phyloP scores from a whole-genome alignment of 352 stramenopile species.

The Pythium brassicae region DNA sequence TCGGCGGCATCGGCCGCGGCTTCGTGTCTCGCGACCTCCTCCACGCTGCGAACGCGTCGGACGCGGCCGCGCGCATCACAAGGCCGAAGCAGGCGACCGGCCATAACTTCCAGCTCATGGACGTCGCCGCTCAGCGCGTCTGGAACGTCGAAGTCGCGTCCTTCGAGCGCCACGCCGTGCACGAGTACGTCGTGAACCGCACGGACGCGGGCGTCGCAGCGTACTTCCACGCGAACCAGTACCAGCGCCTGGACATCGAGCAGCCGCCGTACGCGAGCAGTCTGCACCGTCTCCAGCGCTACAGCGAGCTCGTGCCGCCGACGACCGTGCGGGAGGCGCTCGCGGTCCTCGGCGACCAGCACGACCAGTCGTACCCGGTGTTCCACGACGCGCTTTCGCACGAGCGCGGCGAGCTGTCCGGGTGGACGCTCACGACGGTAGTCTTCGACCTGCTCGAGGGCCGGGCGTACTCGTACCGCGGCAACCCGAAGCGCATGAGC shows the following conservation, averaged over 20 bases:
- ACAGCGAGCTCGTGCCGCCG: conserved; percentile 40
- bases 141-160: conserved; percentile 74
- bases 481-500: conserved; percentile 31
- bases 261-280: conserved; percentile 69
- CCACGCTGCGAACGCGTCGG: conserved; percentile 26
- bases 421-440: conserved; percentile 67
- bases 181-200: conserved; percentile 25
- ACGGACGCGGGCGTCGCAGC: conserved; percentile 18
- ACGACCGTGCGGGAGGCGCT: conserved; percentile 40
- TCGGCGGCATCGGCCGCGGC: conserved; percentile 54
- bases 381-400: conserved; percentile 65
- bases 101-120: conserved; percentile 82
- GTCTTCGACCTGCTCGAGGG: conserved; percentile 50
- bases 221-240: conserved; percentile 77
- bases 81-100: conserved; percentile 44
- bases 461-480: conserved; percentile 40
- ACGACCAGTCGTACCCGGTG: conserved; percentile 51
- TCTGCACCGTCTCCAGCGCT: conserved; percentile 55
- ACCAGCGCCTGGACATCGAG: conserved; percentile 52
- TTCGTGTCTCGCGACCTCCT: conserved; percentile 71
- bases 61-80: conserved; percentile 56
- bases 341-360: conserved; percentile 59
- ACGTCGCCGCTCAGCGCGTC: conserved; percentile 31
- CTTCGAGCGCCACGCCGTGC: conserved; percentile 42
- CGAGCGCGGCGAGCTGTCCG: conserved; percentile 48